Conservation (phyloP, 192 early-diverging fungal genomes). For the Linnemannia elongata region DNA sequence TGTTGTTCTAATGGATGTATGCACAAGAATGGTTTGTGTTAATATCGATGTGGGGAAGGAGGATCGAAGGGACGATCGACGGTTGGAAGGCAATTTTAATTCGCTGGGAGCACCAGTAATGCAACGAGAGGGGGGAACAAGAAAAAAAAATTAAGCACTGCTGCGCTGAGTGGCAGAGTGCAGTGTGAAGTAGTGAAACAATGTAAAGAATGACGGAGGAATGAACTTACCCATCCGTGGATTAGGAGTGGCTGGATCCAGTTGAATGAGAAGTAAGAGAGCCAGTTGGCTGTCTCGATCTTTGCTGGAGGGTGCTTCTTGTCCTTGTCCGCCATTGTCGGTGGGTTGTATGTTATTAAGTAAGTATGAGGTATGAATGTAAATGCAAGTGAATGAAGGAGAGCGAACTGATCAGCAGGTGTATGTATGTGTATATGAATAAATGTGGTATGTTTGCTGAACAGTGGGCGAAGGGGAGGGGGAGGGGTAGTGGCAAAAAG, state of each 20-base stretch:
- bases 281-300: slow-evolving; percentile 28
- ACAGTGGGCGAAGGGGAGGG: background rate
- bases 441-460: background rate
- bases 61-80: background rate
- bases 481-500: background rate
- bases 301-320: slow-evolving; percentile 39
- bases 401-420: background rate
- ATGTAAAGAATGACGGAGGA: background rate
- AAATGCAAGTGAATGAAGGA: background rate
- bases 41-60: background rate
- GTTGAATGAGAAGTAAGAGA: slow-evolving; percentile 56
- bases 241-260: slow-evolving; percentile 54
- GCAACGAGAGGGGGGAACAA: background rate
- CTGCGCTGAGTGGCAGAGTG: background rate
- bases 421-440: background rate
- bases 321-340: slow-evolving; percentile 21
- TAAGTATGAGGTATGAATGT: background rate
- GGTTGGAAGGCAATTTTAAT: background rate
- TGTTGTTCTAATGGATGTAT: slow-evolving; percentile 19
- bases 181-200: background rate
- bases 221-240: slow-evolving; percentile 47
- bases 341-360: background rate
- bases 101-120: background rate
- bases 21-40: background rate
- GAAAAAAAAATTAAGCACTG: background rate